Evolutionary conservation across 108 stramenopile species (phyloP).

Genomic region (Cyclotella sp.): DNA sequence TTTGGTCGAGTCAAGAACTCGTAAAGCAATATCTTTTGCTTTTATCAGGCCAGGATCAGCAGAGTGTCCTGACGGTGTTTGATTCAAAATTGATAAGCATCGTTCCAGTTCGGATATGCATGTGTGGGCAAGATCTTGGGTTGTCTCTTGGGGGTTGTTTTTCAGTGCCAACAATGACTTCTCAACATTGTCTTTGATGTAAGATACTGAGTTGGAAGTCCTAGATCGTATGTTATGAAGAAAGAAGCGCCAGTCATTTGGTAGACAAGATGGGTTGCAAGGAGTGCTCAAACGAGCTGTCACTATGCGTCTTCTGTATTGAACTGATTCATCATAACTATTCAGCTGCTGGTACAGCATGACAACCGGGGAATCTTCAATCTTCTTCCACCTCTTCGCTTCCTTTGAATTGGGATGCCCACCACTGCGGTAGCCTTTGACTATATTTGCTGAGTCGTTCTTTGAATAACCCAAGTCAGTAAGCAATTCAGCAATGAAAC

Average conservation of each 20-base stretch:
- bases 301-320: conserved; percentile 45
- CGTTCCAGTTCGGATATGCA: conserved; percentile 50
- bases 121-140: not conserved
- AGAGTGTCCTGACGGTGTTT: conserved; percentile 19
- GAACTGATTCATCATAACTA: conserved; percentile 28
- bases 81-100: conserved; percentile 44
- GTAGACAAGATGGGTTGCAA: conserved; percentile 54
- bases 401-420: conserved; percentile 92
- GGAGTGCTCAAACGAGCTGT: conserved; percentile 56
- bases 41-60: conserved; percentile 29
- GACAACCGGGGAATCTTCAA: conserved; percentile 73
- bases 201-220: conserved; percentile 14
- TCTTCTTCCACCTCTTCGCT: conserved; percentile 73
- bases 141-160: not conserved
- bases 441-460: conserved; percentile 71
- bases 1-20: conserved; percentile 58
- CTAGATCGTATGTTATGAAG: conserved; percentile 71
- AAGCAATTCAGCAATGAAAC: conserved; percentile 72
- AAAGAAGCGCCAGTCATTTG: conserved; percentile 70
- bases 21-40: conserved; percentile 44
- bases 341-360: conserved; percentile 61
- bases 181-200: conserved; percentile 39
- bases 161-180: conserved; percentile 37
- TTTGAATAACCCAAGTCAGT: conserved; percentile 78
- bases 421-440: conserved; percentile 83